Evolutionary conservation across 352 stramenopile species (phyloP).

Genomic region (Globisporangium barbulae): DNA sequence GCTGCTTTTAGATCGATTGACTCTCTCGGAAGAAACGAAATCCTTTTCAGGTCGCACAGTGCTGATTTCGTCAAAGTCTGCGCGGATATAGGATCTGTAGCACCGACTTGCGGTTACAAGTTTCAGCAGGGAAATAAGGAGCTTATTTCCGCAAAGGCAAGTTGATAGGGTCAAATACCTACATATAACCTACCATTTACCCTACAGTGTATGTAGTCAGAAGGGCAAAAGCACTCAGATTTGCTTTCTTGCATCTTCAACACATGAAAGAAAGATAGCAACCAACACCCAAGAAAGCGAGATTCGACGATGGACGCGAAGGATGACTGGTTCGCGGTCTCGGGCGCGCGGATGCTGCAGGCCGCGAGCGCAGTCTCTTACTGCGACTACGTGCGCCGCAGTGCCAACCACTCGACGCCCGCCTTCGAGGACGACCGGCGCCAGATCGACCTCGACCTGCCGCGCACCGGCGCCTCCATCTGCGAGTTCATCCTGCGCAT

Average conservation of each 20-base stretch:
- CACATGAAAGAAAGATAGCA: constrained; percentile 1
- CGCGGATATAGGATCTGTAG: too few relatives aligned
- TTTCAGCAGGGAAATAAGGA: too few relatives aligned
- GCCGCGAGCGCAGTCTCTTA: constrained; percentile 35
- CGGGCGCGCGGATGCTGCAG: constrained; percentile 33
- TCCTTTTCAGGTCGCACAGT: not conserved
- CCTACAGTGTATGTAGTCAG: not conserved
- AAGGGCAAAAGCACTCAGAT: not conserved
- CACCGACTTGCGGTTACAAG: too few relatives aligned
- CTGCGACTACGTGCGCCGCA: constrained; percentile 37
- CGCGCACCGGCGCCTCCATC: constrained; percentile 51
- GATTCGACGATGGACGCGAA: not conserved
- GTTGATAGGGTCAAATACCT: too few relatives aligned
- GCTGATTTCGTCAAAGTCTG: too few relatives aligned
- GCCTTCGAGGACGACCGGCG: constrained; percentile 53
- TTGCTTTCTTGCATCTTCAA: constrained; percentile 8
- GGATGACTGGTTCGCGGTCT: constrained; percentile 45
- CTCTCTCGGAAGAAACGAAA: not conserved
- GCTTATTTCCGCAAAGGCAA: too few relatives aligned
- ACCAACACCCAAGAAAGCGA: not conserved
- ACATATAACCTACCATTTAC: too few relatives aligned
- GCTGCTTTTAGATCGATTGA: not conserved
- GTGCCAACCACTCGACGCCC: constrained; percentile 18
- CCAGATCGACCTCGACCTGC: constrained; percentile 73
- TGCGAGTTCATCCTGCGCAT: constrained; percentile 43